Evolutionary conservation across 2,329 filamentous ascomycete species (phyloP).

Genomic region (Neonectria hederae): DNA sequence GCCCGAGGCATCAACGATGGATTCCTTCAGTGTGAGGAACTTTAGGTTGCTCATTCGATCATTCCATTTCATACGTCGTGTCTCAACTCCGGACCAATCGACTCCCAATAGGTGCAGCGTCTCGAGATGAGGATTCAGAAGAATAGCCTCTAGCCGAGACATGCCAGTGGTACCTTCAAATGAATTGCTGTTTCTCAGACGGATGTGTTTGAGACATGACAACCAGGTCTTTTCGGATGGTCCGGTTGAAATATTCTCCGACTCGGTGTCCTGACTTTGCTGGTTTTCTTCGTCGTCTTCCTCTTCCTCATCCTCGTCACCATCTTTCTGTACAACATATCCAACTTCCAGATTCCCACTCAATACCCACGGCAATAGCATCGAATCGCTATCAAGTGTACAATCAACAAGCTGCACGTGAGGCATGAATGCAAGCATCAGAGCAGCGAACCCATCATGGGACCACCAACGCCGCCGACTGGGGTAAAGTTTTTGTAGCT

Average conservation of each 20-base stretch:
- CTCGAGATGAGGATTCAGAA: conserved; percentile 19
- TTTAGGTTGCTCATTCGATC: background rate
- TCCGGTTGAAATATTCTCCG: too few relatives aligned
- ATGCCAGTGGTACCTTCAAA: accelerated
- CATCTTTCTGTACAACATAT: background rate
- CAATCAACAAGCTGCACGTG: conserved; percentile 4
- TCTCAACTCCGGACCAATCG: background rate
- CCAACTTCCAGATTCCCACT: background rate
- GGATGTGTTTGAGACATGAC: conserved; percentile 12
- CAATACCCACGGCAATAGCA: background rate
- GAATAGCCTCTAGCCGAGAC: background rate
- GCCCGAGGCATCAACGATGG: background rate
- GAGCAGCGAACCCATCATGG: background rate
- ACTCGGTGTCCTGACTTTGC: background rate
- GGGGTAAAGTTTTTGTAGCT: background rate
- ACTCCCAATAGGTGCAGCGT: background rate
- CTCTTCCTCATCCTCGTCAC: background rate
- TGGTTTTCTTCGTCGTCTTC: background rate
- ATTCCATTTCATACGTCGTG: background rate
- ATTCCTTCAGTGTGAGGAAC: conserved; percentile 1
- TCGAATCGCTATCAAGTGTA: background rate
- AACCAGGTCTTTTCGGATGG: background rate
- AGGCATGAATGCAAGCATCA: conserved; percentile 9
- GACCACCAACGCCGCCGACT: background rate
- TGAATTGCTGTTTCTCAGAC: background rate